phyloP scores from a whole-genome alignment of 1,284 basidiomycete species.

The Cryptococcus maquisensis region DNA sequence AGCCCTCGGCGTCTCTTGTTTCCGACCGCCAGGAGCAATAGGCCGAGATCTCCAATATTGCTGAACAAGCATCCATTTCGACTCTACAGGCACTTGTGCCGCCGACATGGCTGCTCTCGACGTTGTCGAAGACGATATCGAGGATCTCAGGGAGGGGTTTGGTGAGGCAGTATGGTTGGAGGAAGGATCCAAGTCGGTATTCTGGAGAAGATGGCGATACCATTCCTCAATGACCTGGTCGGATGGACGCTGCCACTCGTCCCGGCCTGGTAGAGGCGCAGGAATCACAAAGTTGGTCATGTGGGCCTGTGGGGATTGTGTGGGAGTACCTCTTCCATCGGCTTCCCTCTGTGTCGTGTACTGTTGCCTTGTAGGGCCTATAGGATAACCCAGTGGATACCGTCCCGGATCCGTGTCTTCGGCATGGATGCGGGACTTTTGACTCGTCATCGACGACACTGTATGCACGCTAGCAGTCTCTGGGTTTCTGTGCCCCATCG shows the following conservation, averaged over 20 bases:
- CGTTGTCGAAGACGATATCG: constrained; percentile 21
- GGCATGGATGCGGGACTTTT: too few species aligned
- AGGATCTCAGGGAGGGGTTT: not conserved
- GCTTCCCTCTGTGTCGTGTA: too few species aligned
- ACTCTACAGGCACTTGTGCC: constrained; percentile 62
- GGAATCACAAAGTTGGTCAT: constrained; percentile 8
- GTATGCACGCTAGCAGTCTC: too few species aligned
- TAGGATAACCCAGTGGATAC: too few species aligned
- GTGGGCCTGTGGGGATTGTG: not conserved
- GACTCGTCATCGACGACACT: too few species aligned
- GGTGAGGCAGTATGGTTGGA: not conserved
- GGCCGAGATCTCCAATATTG: not conserved
- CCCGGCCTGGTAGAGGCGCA: constrained; percentile 27
- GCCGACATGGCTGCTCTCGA: constrained; percentile 32
- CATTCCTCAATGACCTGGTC: constrained; percentile 70
- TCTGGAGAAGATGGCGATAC: constrained; percentile 69
- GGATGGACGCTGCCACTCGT: constrained; percentile 70
- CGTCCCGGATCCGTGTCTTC: too few species aligned
- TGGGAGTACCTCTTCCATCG: too few species aligned
- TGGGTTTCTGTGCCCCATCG: too few species aligned
- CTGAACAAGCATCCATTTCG: constrained; percentile 90
- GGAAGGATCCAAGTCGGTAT: constrained; percentile 57
- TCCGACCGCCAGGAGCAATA: constrained; percentile 63
- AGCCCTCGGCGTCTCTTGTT: constrained; percentile 65
- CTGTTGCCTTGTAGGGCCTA: too few species aligned